phyloP scores from a whole-genome alignment of 345 rosid species.

The Populus tremula region DNA sequence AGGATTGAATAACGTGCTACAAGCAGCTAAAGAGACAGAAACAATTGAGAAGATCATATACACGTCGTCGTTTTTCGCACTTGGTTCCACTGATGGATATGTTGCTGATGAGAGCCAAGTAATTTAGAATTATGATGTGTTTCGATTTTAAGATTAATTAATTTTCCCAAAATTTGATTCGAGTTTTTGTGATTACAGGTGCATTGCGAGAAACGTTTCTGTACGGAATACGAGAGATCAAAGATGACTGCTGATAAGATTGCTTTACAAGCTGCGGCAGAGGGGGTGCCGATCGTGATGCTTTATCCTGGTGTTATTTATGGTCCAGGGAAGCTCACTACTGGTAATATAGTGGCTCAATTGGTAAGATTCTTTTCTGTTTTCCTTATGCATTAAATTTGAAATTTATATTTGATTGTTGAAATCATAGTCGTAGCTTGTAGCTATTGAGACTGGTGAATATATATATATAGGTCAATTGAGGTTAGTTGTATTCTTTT shows the following conservation, averaged over 20 bases:
- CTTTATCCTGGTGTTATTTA: slow-evolving; percentile 86
- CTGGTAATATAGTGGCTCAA: slow-evolving; percentile 68
- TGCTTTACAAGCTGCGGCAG: slow-evolving; percentile 24
- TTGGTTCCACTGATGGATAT: slow-evolving; percentile 80
- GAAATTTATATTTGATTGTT: too few species aligned
- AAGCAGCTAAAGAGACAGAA: slow-evolving; percentile 57
- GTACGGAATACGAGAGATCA: slow-evolving; percentile 77
- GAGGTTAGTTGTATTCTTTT: too few species aligned
- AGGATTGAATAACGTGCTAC: slow-evolving; percentile 70
- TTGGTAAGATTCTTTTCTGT: slow-evolving; percentile 45
- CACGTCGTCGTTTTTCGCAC: slow-evolving; percentile 87
- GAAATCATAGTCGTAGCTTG: too few species aligned
- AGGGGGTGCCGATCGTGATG: slow-evolving; percentile 60
- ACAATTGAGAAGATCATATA: slow-evolving; percentile 61
- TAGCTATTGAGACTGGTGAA: too few species aligned
- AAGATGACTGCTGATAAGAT: slow-evolving; percentile 68
- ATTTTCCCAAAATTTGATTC: too few species aligned
- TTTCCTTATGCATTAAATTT: too few species aligned
- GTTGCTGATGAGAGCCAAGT: slow-evolving; percentile 45
- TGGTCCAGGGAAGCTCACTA: slow-evolving; percentile 78
- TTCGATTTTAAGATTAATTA: too few species aligned
- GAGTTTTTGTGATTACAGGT: slow-evolving; percentile 30
- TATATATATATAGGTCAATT: too few species aligned
- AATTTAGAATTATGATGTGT: too few species aligned
- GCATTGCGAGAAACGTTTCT: slow-evolving; percentile 63